These are phyloP conservation scores for Inonotus obliquus DNA, from an alignment of 1,284 basidiomycete genomes.

Conservation along the genomic window DNA sequence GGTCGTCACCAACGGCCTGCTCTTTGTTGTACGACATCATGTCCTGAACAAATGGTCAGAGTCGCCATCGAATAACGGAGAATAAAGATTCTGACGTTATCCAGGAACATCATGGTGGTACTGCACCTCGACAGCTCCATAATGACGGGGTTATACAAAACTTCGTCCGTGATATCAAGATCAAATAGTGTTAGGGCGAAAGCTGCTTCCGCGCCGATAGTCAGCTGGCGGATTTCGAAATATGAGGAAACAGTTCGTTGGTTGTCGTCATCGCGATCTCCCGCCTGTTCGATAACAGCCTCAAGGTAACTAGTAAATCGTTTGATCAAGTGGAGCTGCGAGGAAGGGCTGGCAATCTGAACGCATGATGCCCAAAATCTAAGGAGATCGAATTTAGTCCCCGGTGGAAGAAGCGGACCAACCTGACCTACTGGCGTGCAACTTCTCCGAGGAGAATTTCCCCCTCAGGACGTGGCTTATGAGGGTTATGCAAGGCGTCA, in stretches of 20 bases:
- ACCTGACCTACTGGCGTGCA: slow-evolving; percentile 25
- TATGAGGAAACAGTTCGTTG: slow-evolving; percentile 55
- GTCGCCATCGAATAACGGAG: neutral
- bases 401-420: too few relatives aligned
- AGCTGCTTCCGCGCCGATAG: slow-evolving; percentile 55
- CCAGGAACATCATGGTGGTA: slow-evolving; percentile 58
- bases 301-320: slow-evolving; percentile 50
- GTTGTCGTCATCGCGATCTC: slow-evolving; percentile 41
- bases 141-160: slow-evolving; percentile 48
- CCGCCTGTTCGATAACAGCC: slow-evolving; percentile 47
- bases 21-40: slow-evolving; percentile 61
- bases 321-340: slow-evolving; percentile 53
- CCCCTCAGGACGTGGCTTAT: slow-evolving; percentile 27
- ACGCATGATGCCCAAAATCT: too few relatives aligned
- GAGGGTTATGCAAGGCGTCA: slow-evolving; percentile 33
- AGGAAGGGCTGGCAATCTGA: too few relatives aligned
- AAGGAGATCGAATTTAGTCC: neutral
- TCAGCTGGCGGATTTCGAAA: slow-evolving; percentile 52
- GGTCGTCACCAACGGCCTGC: too few relatives aligned
- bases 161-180: slow-evolving; percentile 50
- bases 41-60: slow-evolving; percentile 34
- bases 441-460: slow-evolving; percentile 32
- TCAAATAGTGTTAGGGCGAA: slow-evolving; percentile 50
- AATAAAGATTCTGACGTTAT: slow-evolving; percentile 45
- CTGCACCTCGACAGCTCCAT: slow-evolving; percentile 46